These are phyloP conservation scores for Apiosordaria backusii DNA, from an alignment of 495 filamentous ascomycete species.

Conservation along the genomic window DNA sequence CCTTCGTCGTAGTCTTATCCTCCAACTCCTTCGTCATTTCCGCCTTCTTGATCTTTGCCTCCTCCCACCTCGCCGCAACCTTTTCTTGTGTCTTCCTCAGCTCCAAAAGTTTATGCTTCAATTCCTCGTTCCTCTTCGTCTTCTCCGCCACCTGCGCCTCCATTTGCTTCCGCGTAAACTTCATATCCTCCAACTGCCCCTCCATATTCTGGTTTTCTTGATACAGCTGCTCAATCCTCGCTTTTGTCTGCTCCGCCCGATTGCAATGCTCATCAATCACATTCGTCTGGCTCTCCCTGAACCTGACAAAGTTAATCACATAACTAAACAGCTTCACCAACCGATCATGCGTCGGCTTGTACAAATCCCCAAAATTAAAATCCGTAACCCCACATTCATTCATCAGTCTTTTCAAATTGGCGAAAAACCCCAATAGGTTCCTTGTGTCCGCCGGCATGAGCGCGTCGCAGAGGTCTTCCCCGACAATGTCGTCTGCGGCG, in stretches of 20 bases:
- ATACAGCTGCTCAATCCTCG: slow-evolving; percentile 80
- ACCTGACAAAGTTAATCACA: slow-evolving; percentile 96
- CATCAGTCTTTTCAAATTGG: slow-evolving; percentile 70
- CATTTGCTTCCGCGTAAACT: slow-evolving; percentile 67
- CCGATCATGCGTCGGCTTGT: slow-evolving; percentile 81
- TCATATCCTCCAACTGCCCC: slow-evolving; percentile 73
- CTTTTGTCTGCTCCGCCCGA: slow-evolving; percentile 77
- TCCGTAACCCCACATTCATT: slow-evolving; percentile 86
- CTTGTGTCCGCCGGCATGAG: slow-evolving; percentile 82
- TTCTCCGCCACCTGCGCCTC: slow-evolving; percentile 78
- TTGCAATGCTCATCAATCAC: slow-evolving; percentile 91
- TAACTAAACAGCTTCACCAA: slow-evolving; percentile 91
- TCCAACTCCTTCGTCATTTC: slow-evolving; percentile 69
- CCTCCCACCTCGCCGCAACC: slow-evolving; percentile 72
- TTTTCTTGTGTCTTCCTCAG: slow-evolving; percentile 72
- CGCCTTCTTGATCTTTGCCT: slow-evolving; percentile 66
- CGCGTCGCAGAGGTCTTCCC: slow-evolving; percentile 59
- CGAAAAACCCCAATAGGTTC: slow-evolving; percentile 91
- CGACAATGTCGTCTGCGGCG: slow-evolving; percentile 78
- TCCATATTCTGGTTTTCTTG: slow-evolving; percentile 84
- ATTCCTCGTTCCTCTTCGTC: slow-evolving; percentile 74
- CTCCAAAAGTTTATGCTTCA: slow-evolving; percentile 74
- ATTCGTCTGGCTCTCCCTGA: slow-evolving; percentile 81
- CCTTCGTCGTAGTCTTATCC: slow-evolving; percentile 67
- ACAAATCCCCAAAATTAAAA: slow-evolving; percentile 86